A percentile compares a stretch with the other conserved stretches of the same genome.
These are phyloP conservation scores for Aspergillus ostianus DNA, from an alignment of 495 filamentous ascomycete species.

Conservation along the genomic window DNA sequence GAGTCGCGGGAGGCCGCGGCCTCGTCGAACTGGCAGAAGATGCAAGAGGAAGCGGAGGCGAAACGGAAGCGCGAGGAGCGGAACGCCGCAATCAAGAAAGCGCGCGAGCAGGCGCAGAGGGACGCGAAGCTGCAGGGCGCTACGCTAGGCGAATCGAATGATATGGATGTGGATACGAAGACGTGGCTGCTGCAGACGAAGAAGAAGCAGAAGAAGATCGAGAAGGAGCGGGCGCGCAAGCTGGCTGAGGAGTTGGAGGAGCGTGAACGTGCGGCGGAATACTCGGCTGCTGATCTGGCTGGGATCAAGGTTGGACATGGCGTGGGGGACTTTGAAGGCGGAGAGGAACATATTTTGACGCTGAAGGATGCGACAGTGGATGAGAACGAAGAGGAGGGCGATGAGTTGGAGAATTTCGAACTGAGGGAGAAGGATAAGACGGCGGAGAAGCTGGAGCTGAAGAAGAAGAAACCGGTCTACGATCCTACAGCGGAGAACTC, in stretches of 20 bases:
- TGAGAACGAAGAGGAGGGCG: constrained; percentile 83
- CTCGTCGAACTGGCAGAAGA: constrained; percentile 70
- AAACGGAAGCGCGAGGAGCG: constrained; percentile 77
- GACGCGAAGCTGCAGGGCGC: constrained; percentile 73
- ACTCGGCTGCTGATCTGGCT: constrained; percentile 79
- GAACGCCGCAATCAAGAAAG: constrained; percentile 79
- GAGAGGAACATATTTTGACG: constrained; percentile 79
- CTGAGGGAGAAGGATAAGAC: constrained; percentile 76
- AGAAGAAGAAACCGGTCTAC: constrained; percentile 90
- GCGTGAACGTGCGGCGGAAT: constrained; percentile 54
- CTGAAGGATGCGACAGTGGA: constrained; percentile 87
- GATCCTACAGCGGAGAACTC: constrained; percentile 71
- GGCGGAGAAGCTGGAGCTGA: constrained; percentile 73
- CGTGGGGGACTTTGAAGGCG: constrained; percentile 68
- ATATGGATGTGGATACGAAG: constrained; percentile 68
- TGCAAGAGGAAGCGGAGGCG: constrained; percentile 59
- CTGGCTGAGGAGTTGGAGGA: constrained; percentile 73
- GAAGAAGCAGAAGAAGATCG: constrained; percentile 87
- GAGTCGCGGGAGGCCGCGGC: constrained; percentile 76
- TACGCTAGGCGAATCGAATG: constrained; percentile 69
- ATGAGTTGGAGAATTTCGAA: constrained; percentile 85
- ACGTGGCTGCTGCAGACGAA: constrained; percentile 83
- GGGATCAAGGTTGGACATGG: constrained; percentile 92
- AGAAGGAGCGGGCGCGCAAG: constrained; percentile 69
- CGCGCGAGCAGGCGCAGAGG: constrained; percentile 76